Evolutionary conservation across 2,329 filamentous ascomycete species (phyloP).

Genomic region (Zasmidium citrigriseum): DNA sequence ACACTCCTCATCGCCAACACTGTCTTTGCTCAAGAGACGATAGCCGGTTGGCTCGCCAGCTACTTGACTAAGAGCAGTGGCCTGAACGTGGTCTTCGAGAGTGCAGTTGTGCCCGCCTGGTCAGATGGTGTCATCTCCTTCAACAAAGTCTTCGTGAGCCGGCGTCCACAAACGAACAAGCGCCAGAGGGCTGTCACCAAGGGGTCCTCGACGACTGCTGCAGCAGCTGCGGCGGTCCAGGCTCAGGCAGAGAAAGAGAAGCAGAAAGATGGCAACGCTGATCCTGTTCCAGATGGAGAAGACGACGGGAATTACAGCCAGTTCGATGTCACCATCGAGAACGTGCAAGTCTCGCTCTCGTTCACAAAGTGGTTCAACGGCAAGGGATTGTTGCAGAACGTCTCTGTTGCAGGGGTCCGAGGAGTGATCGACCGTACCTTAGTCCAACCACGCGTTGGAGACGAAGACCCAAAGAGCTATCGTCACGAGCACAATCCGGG

Average conservation of each 20-base stretch:
- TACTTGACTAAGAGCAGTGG: constrained; percentile 93
- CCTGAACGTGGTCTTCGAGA: constrained; percentile 93
- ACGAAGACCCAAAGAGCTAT: constrained; percentile 81
- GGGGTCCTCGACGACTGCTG: constrained; percentile 81
- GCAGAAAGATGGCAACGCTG: constrained; percentile 38
- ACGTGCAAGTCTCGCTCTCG: constrained; percentile 92
- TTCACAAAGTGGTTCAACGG: constrained; percentile 99
- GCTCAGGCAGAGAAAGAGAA: constrained; percentile 52
- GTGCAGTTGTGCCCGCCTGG: constrained; percentile 96
- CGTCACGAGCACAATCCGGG: constrained; percentile 84
- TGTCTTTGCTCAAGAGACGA: constrained; percentile 93
- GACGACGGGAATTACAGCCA: constrained; percentile 98
- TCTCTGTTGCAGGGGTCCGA: constrained; percentile 89
- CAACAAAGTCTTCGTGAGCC: constrained; percentile 92
- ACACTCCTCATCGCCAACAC: constrained; percentile 92
- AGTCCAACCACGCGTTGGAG: constrained; percentile 64
- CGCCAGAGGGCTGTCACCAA: constrained; percentile 68
- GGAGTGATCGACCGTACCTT: constrained; percentile 89
- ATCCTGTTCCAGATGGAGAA: constrained; percentile 55
- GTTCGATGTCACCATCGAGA: constrained; percentile 92
- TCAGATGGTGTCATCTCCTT: constrained; percentile 93
- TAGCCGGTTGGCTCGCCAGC: constrained; percentile 91
- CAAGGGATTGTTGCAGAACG: constrained; percentile 85
- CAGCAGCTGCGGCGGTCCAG: constrained; percentile 78
- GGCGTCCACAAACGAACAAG: constrained; percentile 73